Evolutionary conservation across 805 yeast genomes (phyloP).

Genomic region (Vanderwaltozyma polyspora): DNA sequence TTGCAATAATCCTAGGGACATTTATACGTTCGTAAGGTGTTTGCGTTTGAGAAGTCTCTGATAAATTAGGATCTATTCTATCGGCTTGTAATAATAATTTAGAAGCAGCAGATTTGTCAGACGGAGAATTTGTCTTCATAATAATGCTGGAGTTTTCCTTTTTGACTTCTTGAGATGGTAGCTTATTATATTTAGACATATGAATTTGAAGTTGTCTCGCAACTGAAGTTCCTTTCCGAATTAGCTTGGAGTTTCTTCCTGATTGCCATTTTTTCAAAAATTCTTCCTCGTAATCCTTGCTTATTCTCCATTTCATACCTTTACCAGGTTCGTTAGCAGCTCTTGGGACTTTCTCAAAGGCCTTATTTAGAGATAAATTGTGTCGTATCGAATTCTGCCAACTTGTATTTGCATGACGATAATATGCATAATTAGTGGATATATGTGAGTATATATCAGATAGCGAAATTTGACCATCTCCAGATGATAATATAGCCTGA

Average conservation of each 20-base stretch:
- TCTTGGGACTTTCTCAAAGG: constrained; percentile 93
- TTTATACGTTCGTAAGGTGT: background rate
- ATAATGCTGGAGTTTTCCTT: too few species aligned
- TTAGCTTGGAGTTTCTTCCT: constrained; percentile 55
- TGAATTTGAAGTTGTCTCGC: constrained; percentile 69
- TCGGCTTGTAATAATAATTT: constrained; percentile 1
- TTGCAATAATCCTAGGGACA: too few species aligned
- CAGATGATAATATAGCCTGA: constrained; percentile 81
- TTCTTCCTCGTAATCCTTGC: constrained; percentile 71
- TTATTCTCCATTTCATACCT: constrained; percentile 97
- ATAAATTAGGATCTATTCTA: background rate
- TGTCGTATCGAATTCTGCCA: constrained; percentile 98
- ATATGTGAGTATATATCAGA: constrained; percentile 91
- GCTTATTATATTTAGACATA: constrained; percentile 34
- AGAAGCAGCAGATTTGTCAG: background rate
- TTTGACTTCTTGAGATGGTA: constrained; percentile 24
- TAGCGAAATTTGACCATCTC: constrained; percentile 75
- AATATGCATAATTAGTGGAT: constrained; percentile 72
- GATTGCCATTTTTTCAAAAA: constrained; percentile 67
- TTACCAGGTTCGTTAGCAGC: constrained; percentile 93
- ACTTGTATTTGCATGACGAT: constrained; percentile 78
- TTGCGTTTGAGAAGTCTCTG: background rate
- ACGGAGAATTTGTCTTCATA: background rate
- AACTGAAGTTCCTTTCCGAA: constrained; percentile 64
- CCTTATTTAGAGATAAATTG: constrained; percentile 84